phyloP scores from a whole-genome alignment of 148 eudicot species.

The Vaccinium darrowii region DNA sequence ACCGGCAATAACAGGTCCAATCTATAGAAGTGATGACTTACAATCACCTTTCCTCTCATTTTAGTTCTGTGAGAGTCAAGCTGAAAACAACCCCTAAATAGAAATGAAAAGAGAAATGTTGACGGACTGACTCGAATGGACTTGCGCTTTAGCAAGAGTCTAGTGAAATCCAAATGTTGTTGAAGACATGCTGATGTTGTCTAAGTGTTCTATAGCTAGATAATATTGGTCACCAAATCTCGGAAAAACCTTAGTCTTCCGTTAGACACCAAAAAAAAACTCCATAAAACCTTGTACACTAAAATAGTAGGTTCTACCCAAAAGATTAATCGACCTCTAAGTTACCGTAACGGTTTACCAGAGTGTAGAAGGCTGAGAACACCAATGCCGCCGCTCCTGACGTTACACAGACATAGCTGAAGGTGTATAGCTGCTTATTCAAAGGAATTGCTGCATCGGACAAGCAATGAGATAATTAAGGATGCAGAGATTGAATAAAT shows the following conservation, averaged over 20 bases:
- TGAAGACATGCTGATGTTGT: background rate
- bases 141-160: background rate
- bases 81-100: background rate
- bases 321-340: background rate
- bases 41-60: background rate
- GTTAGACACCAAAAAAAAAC: background rate
- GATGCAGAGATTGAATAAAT: background rate
- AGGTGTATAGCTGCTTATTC: constrained; percentile 83
- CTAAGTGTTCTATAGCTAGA: background rate
- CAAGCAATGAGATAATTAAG: constrained; percentile 4
- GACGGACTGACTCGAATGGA: background rate
- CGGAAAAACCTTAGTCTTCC: background rate
- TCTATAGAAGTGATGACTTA: background rate
- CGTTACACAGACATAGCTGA: constrained; percentile 87
- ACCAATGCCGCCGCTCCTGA: constrained; percentile 78
- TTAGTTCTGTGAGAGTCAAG: background rate
- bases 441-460: constrained; percentile 72
- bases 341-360: constrained; percentile 37
- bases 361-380: constrained; percentile 62
- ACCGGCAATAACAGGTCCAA: background rate
- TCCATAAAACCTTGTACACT: background rate
- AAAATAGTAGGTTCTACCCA: background rate
- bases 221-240: background rate
- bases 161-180: background rate
- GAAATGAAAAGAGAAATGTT: background rate